Base-by-base conservation (phyloP, 164 flowering plant species). In the Santalum album region DNA sequence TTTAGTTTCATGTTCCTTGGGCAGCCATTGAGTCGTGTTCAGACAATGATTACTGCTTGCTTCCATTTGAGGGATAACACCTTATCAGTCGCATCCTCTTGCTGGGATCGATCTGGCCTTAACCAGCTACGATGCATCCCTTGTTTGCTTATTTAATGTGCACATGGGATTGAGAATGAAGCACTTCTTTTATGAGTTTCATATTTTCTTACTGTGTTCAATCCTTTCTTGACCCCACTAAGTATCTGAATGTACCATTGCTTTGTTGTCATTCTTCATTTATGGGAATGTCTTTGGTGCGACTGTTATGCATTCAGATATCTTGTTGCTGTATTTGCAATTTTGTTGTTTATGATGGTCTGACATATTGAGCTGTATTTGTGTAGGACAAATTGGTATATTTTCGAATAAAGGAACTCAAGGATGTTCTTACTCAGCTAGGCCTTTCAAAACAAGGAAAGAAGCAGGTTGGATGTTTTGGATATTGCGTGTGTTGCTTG, bases 391-490 rank as follows among this genome's bases (percentile, higher is more conserved):
- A 80, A 66, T 65, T 80, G 63, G 60, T 69, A 23, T 65, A 62
- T 54, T 80, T 77, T 51, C 68, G 82, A 53, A 73, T 80, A 60
- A 80, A 73, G 47, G 81, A 77, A 68, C 76, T 79, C 36, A 77
- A 69, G 67, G 80, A 84, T 75, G 76, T 82, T 6, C 79, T 82
- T 23, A 72, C 73, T 60, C 78, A 72, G 21, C 56, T 88, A n/a
- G 81, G 87, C 27, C 83, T 83, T 62, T 77, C 87, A 62, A 88
- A 86, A 75, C 96, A 88, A 69, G 96, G 96, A 51, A 88, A 82
- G 75, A 88, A 88, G 58, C 94, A 85, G 92, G 96, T 87, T 58
- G 45, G 48, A 12, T 20, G 2, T 25, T 12, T 43, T 23, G 39
- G 22, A 35, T 51, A 24, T 46, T 47, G 26, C 25, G 55, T 15